A percentile compares a stretch with the other conserved stretches of the same genome.
Conservation (phyloP, 495 filamentous ascomycete species). For the Durotheca rogersii region DNA sequence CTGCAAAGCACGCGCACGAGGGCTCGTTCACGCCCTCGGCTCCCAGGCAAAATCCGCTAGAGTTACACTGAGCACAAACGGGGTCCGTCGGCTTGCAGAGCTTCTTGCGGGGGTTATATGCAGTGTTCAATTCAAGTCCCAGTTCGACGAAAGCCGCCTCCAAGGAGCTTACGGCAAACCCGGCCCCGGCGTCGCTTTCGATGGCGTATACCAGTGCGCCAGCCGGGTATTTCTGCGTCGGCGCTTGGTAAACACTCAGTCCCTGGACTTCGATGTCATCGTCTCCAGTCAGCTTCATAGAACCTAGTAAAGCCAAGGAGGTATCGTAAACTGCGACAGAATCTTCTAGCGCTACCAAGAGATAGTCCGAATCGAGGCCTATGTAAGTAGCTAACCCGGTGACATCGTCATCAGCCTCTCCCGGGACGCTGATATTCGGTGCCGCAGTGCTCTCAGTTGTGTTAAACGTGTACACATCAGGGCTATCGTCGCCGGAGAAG, state of each 20-base stretch:
- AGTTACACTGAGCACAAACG: conserved; percentile 13
- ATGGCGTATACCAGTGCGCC: conserved; percentile 29
- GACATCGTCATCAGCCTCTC: conserved; percentile 26
- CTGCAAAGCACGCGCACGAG: conserved; percentile 33
- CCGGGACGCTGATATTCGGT: conserved; percentile 30
- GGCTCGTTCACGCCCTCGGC: background rate
- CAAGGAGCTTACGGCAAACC: conserved; percentile 33
- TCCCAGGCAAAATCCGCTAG: conserved; percentile 29
- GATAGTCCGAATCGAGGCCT: conserved; percentile 25
- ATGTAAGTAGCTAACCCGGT: conserved; percentile 31
- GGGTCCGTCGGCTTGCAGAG: conserved; percentile 8
- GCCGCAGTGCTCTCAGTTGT: conserved; percentile 24
- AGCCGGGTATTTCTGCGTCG: conserved; percentile 22
- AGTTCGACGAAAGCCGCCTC: conserved; percentile 18
- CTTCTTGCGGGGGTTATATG: conserved; percentile 28
- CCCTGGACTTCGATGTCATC: conserved; percentile 33
- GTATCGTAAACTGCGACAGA: conserved; percentile 29
- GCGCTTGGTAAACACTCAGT: conserved; percentile 31
- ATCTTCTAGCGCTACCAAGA: conserved; percentile 31
- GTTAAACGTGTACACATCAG: conserved; percentile 29
- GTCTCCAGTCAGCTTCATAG: conserved; percentile 20
- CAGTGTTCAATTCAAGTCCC: conserved; percentile 24
- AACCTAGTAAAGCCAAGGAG: conserved; percentile 25
- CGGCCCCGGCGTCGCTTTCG: conserved; percentile 19
- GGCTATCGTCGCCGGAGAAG: conserved; percentile 25